Evolutionary conservation across 179 eudicot species (phyloP).

Genomic region (Amaranthus tricolor): DNA sequence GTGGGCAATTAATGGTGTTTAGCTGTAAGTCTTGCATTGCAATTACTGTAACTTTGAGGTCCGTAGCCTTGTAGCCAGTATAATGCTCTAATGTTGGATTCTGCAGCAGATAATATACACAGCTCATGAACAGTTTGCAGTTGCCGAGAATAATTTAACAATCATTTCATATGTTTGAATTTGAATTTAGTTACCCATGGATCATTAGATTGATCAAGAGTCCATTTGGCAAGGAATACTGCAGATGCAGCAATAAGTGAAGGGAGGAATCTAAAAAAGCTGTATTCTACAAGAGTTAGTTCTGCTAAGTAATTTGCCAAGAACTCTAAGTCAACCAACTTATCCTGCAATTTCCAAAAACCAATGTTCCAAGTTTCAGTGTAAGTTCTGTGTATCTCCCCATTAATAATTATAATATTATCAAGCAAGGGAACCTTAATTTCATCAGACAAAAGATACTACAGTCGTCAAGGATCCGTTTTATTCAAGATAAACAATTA

Average conservation of each 20-base stretch:
- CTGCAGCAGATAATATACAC: conserved; percentile 39
- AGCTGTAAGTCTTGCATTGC: conserved; percentile 62
- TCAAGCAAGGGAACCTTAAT: too few relatives aligned
- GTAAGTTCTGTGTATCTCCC: not conserved
- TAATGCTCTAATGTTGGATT: conserved; percentile 81
- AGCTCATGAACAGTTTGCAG: not conserved
- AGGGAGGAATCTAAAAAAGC: conserved; percentile 67
- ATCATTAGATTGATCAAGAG: conserved; percentile 59
- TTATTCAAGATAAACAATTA: too few relatives aligned
- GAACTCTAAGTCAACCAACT: conserved; percentile 58
- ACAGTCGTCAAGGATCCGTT: too few relatives aligned
- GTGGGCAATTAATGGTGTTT: conserved; percentile 49
- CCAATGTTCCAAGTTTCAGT: not conserved
- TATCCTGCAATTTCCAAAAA: conserved; percentile 35
- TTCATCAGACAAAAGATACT: too few relatives aligned
- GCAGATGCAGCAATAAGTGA: conserved; percentile 83
- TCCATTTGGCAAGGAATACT: conserved; percentile 95
- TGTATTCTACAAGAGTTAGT: conserved; percentile 66
- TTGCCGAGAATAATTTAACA: not conserved
- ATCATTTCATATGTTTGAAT: too few relatives aligned
- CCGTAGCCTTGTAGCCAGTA: conserved; percentile 60
- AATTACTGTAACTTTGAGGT: conserved; percentile 55
- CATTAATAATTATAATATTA: not conserved
- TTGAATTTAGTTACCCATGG: conserved; percentile 64
- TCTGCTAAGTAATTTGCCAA: conserved; percentile 82